Evolutionary conservation across 192 early-diverging fungal species (phyloP), one percentile per base, ranked within the genome.

Genomic region (Rhizoclosmatium globosum): DNA sequence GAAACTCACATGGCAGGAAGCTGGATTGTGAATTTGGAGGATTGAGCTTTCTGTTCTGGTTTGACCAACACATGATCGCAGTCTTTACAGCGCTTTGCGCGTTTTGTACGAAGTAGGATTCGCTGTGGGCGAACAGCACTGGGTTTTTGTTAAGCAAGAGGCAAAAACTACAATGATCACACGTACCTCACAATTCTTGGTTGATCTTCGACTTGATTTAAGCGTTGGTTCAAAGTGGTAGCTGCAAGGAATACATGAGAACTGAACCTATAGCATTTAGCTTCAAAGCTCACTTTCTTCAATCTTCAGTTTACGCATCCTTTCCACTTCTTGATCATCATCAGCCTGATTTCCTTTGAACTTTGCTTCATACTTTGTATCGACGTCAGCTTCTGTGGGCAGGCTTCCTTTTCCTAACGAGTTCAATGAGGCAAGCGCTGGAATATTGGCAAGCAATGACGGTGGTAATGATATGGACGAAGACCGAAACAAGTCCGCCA

Each of bases 41-140:
- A 86, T 72, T 96, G 94, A 1, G 95, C 94, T 78, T 96, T 97
- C 80, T 92, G 92, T 71, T 97, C 95, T 0, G 97, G 96, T 79
- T 97, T 97, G 71, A 95, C 92, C 23, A 98, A 85, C 53, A 97
- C 93, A 79, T 96, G 93, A 47, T 94, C 91, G 87, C 97, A 98
- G 3, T 86, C 79, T 47, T 94, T 89, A 81, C 97, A 98, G 45
- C 94, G 89, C 47, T 96, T 95, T 0, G 93, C 86, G 39, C 92
- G 90, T 81, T 96, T 96, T 74, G 94, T 95, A 46, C 94, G 90
- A 46, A 98, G 87, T 60, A 93, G 92, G 50, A 97, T 90, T 15
- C 96, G 92, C 81, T 94, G 93, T 13, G 97, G 97, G 60, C 89
- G 86, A 4, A 93, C 78, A n/a, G 88, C 79, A 13, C 89, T 89